phyloP scores from a whole-genome alignment of 345 rosid species.

The Balakata baccata region DNA sequence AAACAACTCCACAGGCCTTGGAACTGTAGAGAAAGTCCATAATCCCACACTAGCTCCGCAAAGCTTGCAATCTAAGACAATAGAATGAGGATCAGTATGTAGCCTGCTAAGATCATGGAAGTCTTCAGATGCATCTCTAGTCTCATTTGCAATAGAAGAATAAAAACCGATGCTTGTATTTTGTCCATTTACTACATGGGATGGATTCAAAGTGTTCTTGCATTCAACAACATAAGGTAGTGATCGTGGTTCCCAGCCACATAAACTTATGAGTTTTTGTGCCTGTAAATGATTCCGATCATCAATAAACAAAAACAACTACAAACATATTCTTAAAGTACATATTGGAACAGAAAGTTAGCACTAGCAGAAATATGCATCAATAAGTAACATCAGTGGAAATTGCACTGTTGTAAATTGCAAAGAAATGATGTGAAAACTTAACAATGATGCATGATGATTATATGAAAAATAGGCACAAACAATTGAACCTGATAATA shows the following conservation, averaged over 20 bases:
- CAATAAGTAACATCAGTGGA: not conserved
- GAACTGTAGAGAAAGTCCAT: conserved; percentile 69
- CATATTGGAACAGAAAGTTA: not conserved
- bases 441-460: not conserved
- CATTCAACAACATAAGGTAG: conserved; percentile 76
- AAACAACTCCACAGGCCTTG: conserved; percentile 65
- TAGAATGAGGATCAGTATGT: conserved; percentile 64
- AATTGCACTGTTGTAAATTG: not conserved
- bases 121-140: conserved; percentile 33
- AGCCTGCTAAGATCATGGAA: conserved; percentile 28
- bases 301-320: conserved; percentile 14
- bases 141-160: conserved; percentile 27
- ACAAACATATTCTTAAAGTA: not conserved
- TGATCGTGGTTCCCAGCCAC: conserved; percentile 91
- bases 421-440: not conserved
- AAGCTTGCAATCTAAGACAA: conserved; percentile 82
- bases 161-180: conserved; percentile 32
- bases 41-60: conserved; percentile 97
- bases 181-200: conserved; percentile 35
- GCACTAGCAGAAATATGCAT: not conserved
- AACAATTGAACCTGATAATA: conserved; percentile 64
- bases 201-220: conserved; percentile 38
- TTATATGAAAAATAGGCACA: not conserved
- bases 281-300: conserved; percentile 53
- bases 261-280: conserved; percentile 64